Evolutionary conservation across 2,329 filamentous ascomycete genomes (phyloP), one percentile per base, ranked within the genome.

Genomic region (Fusarium liriodendri): DNA sequence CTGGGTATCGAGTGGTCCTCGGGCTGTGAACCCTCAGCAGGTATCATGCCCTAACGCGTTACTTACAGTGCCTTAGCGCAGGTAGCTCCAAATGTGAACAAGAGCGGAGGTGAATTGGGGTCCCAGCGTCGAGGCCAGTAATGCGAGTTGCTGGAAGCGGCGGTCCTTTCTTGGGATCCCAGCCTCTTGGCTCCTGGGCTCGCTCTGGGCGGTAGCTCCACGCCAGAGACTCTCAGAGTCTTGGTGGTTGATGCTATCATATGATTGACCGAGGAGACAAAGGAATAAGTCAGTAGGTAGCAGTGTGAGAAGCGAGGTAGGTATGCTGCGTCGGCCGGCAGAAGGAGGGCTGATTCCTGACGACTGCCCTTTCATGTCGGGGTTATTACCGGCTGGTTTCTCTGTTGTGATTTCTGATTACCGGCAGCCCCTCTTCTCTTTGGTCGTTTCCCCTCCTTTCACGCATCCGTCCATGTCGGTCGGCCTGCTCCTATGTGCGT

Each of bases 61-160:
- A 69, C 66, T 62, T 69, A 71, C 45, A 54, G 64, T 25, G 29
- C 75, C 67, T 66, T 77, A 75, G 75, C 68, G 69, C 63, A 73
- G 59, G 65, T 65, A 67, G 68, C 64, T 62, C 69, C 64, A 65
- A 75, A 75, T 66, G 75, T 64, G 59, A 64, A 38, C 14, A 68
- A 65, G 60, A 57, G 62, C 61, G 25, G 37, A 66, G 62, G 52
- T 37, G 25, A 64, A 50, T 50, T 66, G 62, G 57, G 69, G 73
- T 29, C 64, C 75, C 65, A 69, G 65, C 64, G 66, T 67, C 45
- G 42, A 72, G 54, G 57, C 63, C 59, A 63, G 47, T 54, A 58
- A 69, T 77, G 73, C 73, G 68, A 67, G 74, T 57, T 77, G 69
- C 75, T 77, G 37, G 68, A 77, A 74, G 58, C 42, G 66, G 74